Base-by-base conservation (phyloP, 805 yeast species). In the Saccharomycopsis fermentans region DNA sequence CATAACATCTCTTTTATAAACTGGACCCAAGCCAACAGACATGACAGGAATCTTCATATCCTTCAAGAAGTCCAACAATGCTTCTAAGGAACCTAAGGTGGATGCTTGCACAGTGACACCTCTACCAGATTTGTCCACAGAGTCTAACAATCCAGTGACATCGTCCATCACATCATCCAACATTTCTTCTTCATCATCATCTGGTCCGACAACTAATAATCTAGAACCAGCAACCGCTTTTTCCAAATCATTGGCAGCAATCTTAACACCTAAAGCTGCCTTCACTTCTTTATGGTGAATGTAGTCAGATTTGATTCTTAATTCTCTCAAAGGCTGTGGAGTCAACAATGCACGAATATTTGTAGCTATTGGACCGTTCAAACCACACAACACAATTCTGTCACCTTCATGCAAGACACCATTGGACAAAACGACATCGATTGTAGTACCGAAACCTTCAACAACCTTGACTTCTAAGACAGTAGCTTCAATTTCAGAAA, bases 91-190 rank as follows among this genome's bases (percentile, higher is more conserved):
- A 80, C 99, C 99, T 69, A 94, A 81, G 21, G 99, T 94, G 5
- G 97, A 90, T 1, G 99, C 97, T 77, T 94, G 99, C 53, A 94
- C 99, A 66, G 90, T 89, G 58, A 94, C 99, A 82, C 99, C 99
- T 70, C 82, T 83, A 68, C 99, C 99, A 53, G 91, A 80, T 64
- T 87, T 83, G 73, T 95, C 99, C 63, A 94, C 97, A 62, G 96
- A 87, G 71, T 91, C 97, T 66, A 94, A 79, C 66, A 94, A 77
- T 51, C 96, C 96, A 50, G 97, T 90, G 71, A 94, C 79, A 72
- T 94, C 99, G 68, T 92, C 97, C 99, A 94, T 95, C 59, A 94
- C 97, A 59, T 92, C 97, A 71, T 94, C 98, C 95, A 87, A 86
- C 67, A 94, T 69, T 60, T 92, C 98, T 62, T 94, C 99, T 76